Evolutionary conservation across 352 stramenopile genomes (phyloP), one percentile per base, ranked within the genome.

Genomic region (Aphanomyces euteiches): DNA sequence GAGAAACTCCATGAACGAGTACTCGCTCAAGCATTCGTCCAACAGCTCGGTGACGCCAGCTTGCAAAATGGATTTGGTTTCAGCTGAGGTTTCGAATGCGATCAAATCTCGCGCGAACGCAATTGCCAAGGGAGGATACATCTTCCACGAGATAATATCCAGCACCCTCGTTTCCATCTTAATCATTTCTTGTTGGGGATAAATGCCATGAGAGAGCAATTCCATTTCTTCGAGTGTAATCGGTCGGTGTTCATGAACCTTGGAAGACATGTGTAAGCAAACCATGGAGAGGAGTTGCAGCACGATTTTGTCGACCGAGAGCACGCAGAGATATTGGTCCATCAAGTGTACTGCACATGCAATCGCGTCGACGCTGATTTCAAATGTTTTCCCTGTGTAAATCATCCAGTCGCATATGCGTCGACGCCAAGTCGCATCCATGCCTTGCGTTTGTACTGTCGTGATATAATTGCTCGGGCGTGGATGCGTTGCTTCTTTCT

Each of bases 361-460:
- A 10, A 90, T 79, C 8, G 80, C 78, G 69, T 93, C 83, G 63
- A 83, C 79, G 19, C 79, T 79, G 64, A 93, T 74, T 56, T 89
- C 81, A 65, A 93, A 91, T 66, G 87, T 80, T 50, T 84, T 79
- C 28, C 82, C 79, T 0, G 83, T 90, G 78, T 90, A 10, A 56
- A 90, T 86, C 85, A 93, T 93, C 85, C 85, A 93, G 40, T 78
- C 83, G 57, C 81, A 89, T 54, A 93, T 88, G 58, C 87, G 87
- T 21, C 80, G 69, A 7, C 85, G 85, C 82, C 85, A 93, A 5
- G 74, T 71, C 45, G 75, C 41, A 54, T 82, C 84, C 81, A 93
- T 90, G 56, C 83, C 82, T 65, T 90, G 73, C 12, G 61, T 69
- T 71, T 91, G 85, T 19, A 84, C 77, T 3, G 65, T 58, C 1